These are phyloP conservation scores for Penicillium diatomitis DNA, from an alignment of 495 filamentous ascomycete genomes.

Conservation along the genomic window DNA sequence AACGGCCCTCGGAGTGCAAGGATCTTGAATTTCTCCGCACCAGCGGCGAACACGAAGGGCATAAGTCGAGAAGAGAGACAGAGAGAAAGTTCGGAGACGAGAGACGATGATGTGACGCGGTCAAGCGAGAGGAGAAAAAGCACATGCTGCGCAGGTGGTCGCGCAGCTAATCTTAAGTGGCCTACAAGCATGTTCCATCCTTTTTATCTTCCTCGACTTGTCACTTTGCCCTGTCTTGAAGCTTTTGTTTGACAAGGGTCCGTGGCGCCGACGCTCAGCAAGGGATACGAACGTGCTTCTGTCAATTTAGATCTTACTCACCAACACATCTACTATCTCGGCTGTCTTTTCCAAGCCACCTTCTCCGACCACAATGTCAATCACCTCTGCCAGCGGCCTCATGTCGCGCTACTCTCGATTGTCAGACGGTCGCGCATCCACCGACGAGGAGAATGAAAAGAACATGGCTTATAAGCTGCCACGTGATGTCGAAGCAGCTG, in stretches of 20 bases:
- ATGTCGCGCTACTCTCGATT: conserved; percentile 32
- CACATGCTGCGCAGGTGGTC: background rate
- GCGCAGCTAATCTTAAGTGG: background rate
- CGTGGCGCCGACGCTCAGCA: background rate
- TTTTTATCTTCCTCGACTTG: background rate
- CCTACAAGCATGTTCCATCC: background rate
- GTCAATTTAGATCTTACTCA: background rate
- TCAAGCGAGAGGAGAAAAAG: conserved; percentile 5
- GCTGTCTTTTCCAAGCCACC: background rate
- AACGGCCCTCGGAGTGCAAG: background rate
- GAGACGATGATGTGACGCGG: background rate
- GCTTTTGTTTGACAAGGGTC: background rate
- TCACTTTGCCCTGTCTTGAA: background rate
- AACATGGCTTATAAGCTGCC: conserved; percentile 13
- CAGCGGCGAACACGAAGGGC: background rate
- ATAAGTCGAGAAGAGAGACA: too few relatives aligned
- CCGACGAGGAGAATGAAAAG: conserved; percentile 37
- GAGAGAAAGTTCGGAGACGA: too few relatives aligned
- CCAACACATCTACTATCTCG: background rate
- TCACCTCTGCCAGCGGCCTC: conserved; percentile 26
- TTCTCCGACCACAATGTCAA: conserved; percentile 19
- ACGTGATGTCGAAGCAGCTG: conserved; percentile 14
- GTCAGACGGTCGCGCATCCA: conserved; percentile 19
- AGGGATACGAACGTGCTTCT: background rate
- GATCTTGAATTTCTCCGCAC: conserved; percentile 5